Conservation (phyloP, 2,329 filamentous ascomycete genomes). For the Pseudogymnoascus sp. region DNA sequence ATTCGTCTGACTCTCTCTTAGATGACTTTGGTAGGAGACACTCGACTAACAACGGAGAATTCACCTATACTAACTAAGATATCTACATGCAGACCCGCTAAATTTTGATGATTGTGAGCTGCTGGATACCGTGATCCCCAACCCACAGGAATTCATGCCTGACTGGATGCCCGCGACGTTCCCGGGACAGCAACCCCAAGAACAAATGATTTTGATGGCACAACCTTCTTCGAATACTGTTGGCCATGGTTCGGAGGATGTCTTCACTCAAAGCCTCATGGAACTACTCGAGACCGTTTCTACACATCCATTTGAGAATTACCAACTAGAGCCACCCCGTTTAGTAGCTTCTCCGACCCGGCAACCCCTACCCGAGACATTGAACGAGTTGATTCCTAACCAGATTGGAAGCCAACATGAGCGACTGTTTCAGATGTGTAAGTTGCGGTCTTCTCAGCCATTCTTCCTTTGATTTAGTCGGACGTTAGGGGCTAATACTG, state of each 20-base stretch:
- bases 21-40: not conserved
- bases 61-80: not conserved
- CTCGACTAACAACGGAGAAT: not conserved
- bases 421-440: conserved; percentile 1
- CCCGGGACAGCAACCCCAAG: not conserved
- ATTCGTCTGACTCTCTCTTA: not conserved
- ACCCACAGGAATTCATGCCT: not conserved
- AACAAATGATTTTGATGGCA: not conserved
- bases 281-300: not conserved
- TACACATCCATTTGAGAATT: not conserved
- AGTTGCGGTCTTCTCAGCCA: not conserved
- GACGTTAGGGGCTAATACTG: not conserved
- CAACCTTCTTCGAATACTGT: conserved; percentile 2
- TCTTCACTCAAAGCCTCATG: not conserved
- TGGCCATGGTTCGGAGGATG: not conserved
- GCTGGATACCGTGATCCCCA: not conserved
- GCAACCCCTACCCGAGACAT: not conserved
- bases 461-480: not conserved
- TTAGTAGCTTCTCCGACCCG: not conserved
- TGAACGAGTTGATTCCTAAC: not conserved
- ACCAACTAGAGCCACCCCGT: conserved; percentile 2
- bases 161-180: not conserved
- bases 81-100: not conserved
- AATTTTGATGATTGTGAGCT: not conserved
- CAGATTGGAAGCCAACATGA: not conserved